phyloP scores from a whole-genome alignment of 495 filamentous ascomycete genomes.

The Oidiodendron maius region DNA sequence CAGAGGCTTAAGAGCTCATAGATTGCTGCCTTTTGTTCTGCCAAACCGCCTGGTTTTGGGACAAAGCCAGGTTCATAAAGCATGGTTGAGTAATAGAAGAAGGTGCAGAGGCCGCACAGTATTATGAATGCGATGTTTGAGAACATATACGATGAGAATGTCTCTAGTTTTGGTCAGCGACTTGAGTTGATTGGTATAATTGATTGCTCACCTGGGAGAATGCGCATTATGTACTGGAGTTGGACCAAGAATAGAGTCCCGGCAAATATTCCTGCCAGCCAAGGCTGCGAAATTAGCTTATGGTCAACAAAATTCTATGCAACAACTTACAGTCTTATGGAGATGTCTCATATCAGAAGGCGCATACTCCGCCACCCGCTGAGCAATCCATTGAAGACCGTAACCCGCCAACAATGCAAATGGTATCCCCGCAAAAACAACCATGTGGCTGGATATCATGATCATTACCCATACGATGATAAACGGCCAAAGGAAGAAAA shows the following conservation, averaged over 20 bases:
- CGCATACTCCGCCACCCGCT: slow-evolving; percentile 71
- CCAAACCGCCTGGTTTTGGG: slow-evolving; percentile 84
- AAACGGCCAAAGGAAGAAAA: slow-evolving; percentile 89
- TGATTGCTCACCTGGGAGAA: slow-evolving; percentile 60
- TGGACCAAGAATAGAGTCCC: slow-evolving; percentile 81
- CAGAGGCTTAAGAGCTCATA: slow-evolving; percentile 74
- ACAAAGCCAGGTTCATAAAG: slow-evolving; percentile 85
- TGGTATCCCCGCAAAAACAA: slow-evolving; percentile 70
- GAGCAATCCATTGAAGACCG: slow-evolving; percentile 70
- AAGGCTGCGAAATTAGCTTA: slow-evolving; percentile 52
- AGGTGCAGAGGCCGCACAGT: slow-evolving; percentile 59
- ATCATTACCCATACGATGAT: slow-evolving; percentile 62
- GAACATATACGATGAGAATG: slow-evolving; percentile 56
- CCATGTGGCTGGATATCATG: slow-evolving; percentile 65
- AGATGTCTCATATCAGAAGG: slow-evolving; percentile 80
- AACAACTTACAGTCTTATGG: slow-evolving; percentile 68
- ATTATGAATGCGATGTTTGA: slow-evolving; percentile 68
- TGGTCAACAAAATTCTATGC: slow-evolving; percentile 5
- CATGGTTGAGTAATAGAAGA: slow-evolving; percentile 86
- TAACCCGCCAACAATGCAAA: slow-evolving; percentile 58
- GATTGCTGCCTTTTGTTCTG: slow-evolving; percentile 80
- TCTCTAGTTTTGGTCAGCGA: slow-evolving; percentile 39
- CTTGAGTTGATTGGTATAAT: slow-evolving; percentile 11
- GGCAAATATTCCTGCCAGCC: slow-evolving; percentile 88
- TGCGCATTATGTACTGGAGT: slow-evolving; percentile 61